Evolutionary conservation across 2,329 filamentous ascomycete genomes (phyloP).

Genomic region (Talaromyces sp.): DNA sequence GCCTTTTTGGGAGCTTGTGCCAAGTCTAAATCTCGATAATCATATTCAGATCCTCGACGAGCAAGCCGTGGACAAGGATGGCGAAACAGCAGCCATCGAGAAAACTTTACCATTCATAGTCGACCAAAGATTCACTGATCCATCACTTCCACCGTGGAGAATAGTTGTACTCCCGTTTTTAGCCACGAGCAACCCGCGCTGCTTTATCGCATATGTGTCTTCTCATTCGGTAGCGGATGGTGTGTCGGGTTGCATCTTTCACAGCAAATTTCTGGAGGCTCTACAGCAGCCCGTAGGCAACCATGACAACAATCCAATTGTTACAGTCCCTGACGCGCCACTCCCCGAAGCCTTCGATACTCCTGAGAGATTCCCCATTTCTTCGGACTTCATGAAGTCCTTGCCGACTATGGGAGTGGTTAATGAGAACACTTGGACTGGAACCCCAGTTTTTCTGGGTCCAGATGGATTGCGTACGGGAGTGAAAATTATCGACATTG

Average conservation of each 20-base stretch:
- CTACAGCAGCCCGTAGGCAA: background rate
- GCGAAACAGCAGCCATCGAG: background rate
- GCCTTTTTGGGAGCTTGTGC: slow-evolving; percentile 3
- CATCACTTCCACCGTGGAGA: slow-evolving; percentile 1
- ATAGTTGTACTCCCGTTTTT: background rate
- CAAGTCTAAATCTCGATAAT: background rate
- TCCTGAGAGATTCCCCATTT: slow-evolving; percentile 9
- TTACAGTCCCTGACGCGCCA: background rate
- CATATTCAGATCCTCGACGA: background rate
- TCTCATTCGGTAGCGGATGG: slow-evolving; percentile 11
- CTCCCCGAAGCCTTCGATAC: slow-evolving; percentile 2
- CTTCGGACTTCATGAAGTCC: slow-evolving; percentile 5
- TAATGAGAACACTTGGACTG: slow-evolving; percentile 5
- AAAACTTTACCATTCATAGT: background rate
- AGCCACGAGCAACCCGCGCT: background rate
- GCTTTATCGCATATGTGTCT: slow-evolving; percentile 4
- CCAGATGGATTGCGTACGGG: background rate
- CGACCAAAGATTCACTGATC: background rate
- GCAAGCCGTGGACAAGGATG: background rate
- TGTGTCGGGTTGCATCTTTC: slow-evolving; percentile 1
- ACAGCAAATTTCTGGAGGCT: slow-evolving; percentile 4
- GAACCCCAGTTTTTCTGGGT: background rate
- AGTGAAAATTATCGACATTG: background rate
- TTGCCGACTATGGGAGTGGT: background rate
- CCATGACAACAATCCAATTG: background rate